These are phyloP conservation scores for Cryptococcus wingfieldii DNA, from an alignment of 1,284 basidiomycete species.

Conservation along the genomic window DNA sequence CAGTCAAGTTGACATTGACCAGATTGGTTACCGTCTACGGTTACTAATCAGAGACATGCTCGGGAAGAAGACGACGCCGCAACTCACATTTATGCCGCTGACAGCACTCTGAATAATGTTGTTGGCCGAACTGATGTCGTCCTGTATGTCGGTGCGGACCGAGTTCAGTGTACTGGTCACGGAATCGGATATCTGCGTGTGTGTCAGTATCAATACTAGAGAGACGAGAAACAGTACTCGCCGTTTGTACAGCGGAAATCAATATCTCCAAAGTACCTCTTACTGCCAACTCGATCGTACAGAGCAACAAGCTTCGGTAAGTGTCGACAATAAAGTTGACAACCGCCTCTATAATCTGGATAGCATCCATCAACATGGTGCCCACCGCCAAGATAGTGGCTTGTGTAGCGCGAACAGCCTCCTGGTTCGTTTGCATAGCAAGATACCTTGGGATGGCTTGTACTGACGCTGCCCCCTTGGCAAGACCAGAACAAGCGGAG, in stretches of 20 bases:
- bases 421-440: conserved; percentile 75
- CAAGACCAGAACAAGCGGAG: conserved; percentile 73
- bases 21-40: conserved; percentile 53
- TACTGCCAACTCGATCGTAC: conserved; percentile 85
- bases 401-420: conserved; percentile 71
- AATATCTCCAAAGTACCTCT: conserved; percentile 73
- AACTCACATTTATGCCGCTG: conserved; percentile 58
- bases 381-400: conserved; percentile 72
- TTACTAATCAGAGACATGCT: neutral
- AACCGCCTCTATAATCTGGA: conserved; percentile 77
- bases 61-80: neutral
- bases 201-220: neutral
- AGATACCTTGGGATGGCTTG: conserved; percentile 82
- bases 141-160: conserved; percentile 65
- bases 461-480: conserved; percentile 72
- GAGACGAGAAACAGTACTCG: conserved; percentile 47
- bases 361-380: conserved; percentile 58
- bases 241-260: conserved; percentile 74
- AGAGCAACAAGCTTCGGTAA: conserved; percentile 86
- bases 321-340: conserved; percentile 88
- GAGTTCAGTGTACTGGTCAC: conserved; percentile 60
- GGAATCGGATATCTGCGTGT: conserved; percentile 64
- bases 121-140: conserved; percentile 65
- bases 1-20: conserved; percentile 60
- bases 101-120: conserved; percentile 63